Conservation (phyloP, 306 rosid species). For the Acacia melanoxylon region DNA sequence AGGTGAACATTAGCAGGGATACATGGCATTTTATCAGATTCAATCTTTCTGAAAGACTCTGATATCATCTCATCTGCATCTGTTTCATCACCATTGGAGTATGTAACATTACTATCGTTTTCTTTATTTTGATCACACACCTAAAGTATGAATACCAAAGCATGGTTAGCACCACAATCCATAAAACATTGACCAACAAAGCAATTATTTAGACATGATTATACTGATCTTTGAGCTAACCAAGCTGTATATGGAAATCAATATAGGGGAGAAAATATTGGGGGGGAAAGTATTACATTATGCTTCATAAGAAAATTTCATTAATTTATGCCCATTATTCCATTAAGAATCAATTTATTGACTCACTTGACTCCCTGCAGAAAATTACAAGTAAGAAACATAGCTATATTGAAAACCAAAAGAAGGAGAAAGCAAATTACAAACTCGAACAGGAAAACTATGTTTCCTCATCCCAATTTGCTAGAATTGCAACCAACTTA, state of each 20-base stretch:
- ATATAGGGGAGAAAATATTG: background rate
- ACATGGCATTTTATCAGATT: slow-evolving; percentile 54
- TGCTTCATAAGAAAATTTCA: slow-evolving; percentile 4
- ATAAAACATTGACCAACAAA: slow-evolving; percentile 24
- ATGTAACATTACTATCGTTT: slow-evolving; percentile 45
- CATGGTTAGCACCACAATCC: slow-evolving; percentile 30
- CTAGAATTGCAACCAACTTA: background rate
- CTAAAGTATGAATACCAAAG: slow-evolving; percentile 46
- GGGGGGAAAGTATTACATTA: background rate
- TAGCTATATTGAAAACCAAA: background rate
- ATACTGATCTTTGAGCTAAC: background rate
- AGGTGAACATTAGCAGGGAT: slow-evolving; percentile 51
- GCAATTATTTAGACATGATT: background rate
- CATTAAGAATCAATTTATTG: slow-evolving; percentile 18
- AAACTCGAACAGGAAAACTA: background rate
- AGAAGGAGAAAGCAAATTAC: slow-evolving; percentile 16
- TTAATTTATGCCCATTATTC: slow-evolving; percentile 18
- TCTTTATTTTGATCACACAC: slow-evolving; percentile 66
- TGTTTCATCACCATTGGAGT: slow-evolving; percentile 42
- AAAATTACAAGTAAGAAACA: slow-evolving; percentile 32
- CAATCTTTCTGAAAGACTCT: slow-evolving; percentile 55
- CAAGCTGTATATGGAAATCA: slow-evolving; percentile 21
- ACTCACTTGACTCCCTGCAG: background rate
- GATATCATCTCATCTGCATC: slow-evolving; percentile 50
- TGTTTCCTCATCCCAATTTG: background rate